Evolutionary conservation across 352 stramenopile species (phyloP).

Genomic region (Labyrinthula sp.): DNA sequence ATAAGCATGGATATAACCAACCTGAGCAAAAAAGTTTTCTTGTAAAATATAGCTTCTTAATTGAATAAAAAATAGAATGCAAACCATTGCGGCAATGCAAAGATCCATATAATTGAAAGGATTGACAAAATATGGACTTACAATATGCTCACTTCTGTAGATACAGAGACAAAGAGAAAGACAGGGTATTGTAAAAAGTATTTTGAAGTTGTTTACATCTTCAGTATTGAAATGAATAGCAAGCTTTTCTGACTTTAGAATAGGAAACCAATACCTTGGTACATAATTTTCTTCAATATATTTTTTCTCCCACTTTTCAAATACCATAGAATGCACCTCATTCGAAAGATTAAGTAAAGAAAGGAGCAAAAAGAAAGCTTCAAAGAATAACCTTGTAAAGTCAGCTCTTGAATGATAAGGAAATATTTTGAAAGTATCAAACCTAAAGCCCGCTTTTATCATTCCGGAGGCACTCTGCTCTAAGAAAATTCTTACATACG

Average conservation of each 20-base stretch:
- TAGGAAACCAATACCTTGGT: too few relatives aligned
- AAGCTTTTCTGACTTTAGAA: too few relatives aligned
- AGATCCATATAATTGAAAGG: constrained; percentile 24
- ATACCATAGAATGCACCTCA: too few relatives aligned
- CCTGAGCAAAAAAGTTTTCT: background rate
- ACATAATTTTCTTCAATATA: too few relatives aligned
- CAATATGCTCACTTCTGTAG: background rate
- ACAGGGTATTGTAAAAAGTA: too few relatives aligned
- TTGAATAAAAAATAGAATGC: constrained; percentile 9
- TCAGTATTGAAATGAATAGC: too few relatives aligned
- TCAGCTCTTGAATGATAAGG: background rate
- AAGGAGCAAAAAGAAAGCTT: too few relatives aligned
- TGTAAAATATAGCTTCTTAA: background rate
- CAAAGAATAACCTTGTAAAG: too few relatives aligned
- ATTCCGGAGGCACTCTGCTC: constrained; percentile 8
- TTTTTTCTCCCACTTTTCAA: too few relatives aligned
- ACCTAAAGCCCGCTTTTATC: background rate
- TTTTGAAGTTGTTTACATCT: too few relatives aligned
- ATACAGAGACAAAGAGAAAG: too few relatives aligned
- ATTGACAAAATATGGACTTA: constrained; percentile 8
- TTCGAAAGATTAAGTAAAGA: too few relatives aligned
- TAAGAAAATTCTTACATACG: constrained; percentile 1
- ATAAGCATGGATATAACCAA: background rate
- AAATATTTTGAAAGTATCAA: constrained; percentile 5
- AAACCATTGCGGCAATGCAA: constrained; percentile 4